Evolutionary conservation across 108 stramenopile species (phyloP).

Genomic region (Discostella stelligeroides): DNA sequence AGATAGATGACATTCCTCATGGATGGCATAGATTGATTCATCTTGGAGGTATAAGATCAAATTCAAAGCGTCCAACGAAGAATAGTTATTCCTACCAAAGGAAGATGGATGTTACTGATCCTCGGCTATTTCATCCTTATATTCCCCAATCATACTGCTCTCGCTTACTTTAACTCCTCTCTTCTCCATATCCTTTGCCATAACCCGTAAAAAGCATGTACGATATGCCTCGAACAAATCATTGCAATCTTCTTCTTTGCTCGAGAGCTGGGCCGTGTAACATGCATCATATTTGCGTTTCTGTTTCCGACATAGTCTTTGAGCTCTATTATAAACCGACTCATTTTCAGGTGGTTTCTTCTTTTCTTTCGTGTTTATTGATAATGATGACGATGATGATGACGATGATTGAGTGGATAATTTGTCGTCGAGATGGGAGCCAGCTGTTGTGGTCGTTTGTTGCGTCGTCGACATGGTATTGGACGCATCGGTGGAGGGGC

Average conservation of each 20-base stretch:
- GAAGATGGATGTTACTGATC: too few relatives aligned
- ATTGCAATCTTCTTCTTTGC: conserved; percentile 50
- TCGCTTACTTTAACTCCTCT: conserved; percentile 42
- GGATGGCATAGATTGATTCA: too few relatives aligned
- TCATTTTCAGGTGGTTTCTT: conserved; percentile 24
- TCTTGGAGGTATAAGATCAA: too few relatives aligned
- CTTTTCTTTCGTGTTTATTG: conserved; percentile 3
- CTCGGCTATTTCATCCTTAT: conserved; percentile 32
- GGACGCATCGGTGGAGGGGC: not conserved
- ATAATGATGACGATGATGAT: too few relatives aligned
- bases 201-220: conserved; percentile 38
- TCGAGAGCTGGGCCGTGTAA: conserved; percentile 45
- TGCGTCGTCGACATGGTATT: not conserved
- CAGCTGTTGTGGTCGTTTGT: not conserved
- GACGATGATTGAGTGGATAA: not conserved
- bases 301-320: conserved; percentile 49
- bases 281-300: conserved; percentile 52
- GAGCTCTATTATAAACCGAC: conserved; percentile 37
- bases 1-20: too few relatives aligned
- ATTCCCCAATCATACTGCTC: conserved; percentile 49
- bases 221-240: conserved; percentile 54
- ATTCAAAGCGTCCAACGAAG: too few relatives aligned
- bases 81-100: too few relatives aligned
- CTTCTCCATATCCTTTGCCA: conserved; percentile 49
- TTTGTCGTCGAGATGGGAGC: not conserved